Conservation (phyloP, 306 rosid species). For the Coriaria nepalensis region DNA sequence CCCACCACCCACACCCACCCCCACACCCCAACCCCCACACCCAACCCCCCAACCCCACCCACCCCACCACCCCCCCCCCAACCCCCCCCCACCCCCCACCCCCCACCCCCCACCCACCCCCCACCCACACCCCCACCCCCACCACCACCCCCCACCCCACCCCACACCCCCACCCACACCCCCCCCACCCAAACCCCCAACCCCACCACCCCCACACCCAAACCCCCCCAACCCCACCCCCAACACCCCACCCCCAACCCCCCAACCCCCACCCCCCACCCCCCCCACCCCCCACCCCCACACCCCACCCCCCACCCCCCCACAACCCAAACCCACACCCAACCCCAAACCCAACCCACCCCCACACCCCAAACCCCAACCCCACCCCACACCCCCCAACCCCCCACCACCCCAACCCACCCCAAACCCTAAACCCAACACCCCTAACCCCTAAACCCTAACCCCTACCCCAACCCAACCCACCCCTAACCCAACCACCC, state of each 20-base stretch:
- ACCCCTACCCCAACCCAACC: slow-evolving; percentile 2
- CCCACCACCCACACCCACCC: background rate
- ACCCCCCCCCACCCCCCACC: slow-evolving; percentile 4
- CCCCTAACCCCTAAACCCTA: slow-evolving; percentile 3
- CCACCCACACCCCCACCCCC: slow-evolving; percentile 1
- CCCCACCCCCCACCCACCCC: slow-evolving; percentile 5
- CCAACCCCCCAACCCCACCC: no score
- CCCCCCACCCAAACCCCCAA: slow-evolving; percentile 5
- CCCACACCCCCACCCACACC: slow-evolving; percentile 1
- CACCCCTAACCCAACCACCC: slow-evolving; percentile 1
- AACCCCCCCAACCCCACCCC: slow-evolving; percentile 6
- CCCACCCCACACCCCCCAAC: background rate
- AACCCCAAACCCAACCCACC: background rate
- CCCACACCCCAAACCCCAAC: background rate
- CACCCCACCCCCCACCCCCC: background rate
- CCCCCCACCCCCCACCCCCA: background rate
- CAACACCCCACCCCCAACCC: background rate
- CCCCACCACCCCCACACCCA: slow-evolving; percentile 2
- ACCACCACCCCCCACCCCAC: no score
- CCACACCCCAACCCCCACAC: background rate
- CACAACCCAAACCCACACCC: background rate
- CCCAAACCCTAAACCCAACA: background rate
- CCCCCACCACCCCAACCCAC: slow-evolving; percentile 4
- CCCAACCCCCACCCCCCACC: background rate
- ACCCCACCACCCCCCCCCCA: slow-evolving; percentile 4